phyloP scores from a whole-genome alignment of 352 stramenopile genomes.

The Phytopythium delawarense region DNA sequence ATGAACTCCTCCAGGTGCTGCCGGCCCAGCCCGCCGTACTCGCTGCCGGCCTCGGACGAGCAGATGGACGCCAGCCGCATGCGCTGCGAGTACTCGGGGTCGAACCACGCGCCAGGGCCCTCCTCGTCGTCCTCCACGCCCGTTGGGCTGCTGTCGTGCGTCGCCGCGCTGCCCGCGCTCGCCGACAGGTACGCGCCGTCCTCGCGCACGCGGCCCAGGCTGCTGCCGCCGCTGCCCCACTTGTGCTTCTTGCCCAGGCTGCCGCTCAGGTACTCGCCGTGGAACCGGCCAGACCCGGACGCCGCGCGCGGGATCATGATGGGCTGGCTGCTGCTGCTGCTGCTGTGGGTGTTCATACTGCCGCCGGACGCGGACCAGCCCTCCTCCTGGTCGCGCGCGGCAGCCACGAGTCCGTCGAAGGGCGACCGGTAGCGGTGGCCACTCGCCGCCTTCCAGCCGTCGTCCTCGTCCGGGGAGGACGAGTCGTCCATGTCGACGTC shows the following conservation, averaged over 20 bases:
- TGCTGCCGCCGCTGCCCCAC: slow-evolving; percentile 21
- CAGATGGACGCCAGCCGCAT: slow-evolving; percentile 64
- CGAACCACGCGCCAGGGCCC: slow-evolving; percentile 36
- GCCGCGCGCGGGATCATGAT: slow-evolving; percentile 60
- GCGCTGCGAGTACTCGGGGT: slow-evolving; percentile 70
- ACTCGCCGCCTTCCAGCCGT: slow-evolving; percentile 35
- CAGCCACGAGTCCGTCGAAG: slow-evolving; percentile 67
- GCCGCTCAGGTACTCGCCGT: slow-evolving; percentile 14
- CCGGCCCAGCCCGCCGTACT: slow-evolving; percentile 66
- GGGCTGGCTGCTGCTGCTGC: slow-evolving; percentile 23
- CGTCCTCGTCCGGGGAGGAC: slow-evolving; percentile 35
- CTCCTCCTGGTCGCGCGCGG: slow-evolving; percentile 34
- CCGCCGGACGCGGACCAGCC: slow-evolving; percentile 25
- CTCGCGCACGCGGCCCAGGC: slow-evolving; percentile 59
- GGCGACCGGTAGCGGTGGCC: slow-evolving; percentile 39
- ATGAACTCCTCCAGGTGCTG: slow-evolving; percentile 78
- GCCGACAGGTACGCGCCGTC: slow-evolving; percentile 28
- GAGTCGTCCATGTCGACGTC: slow-evolving; percentile 46
- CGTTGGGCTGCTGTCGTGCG: slow-evolving; percentile 62
- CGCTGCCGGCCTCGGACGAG: slow-evolving; percentile 63
- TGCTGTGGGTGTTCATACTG: neutral
- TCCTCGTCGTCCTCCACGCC: slow-evolving; percentile 63
- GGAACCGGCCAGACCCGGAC: slow-evolving; percentile 15
- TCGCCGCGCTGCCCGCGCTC: slow-evolving; percentile 20
- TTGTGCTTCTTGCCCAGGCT: slow-evolving; percentile 46